Base-by-base conservation (phyloP, 2,329 filamentous ascomycete species). In the Cordyceps pruinosa region DNA sequence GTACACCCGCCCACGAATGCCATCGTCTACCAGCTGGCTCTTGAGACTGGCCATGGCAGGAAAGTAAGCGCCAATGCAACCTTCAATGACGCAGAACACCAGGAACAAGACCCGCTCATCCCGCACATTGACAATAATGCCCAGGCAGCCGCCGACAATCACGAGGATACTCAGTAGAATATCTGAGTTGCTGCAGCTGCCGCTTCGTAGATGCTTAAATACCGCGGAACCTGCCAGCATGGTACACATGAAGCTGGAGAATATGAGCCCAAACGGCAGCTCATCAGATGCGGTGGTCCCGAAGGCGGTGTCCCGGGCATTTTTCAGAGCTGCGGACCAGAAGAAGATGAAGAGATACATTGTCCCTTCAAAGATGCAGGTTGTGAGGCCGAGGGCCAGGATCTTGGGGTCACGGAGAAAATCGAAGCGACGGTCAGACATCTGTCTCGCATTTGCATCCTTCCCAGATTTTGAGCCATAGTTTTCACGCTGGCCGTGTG, bases 311-410 rank as follows among this genome's bases (percentile, higher is more conserved):
- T 65, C 63, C 41, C 73, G 72, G 12, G 73, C 70, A 15, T 72
- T 70, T 59, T 72, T 77, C n/a, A 85, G 69, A 3, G 80, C 76
- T 1, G 80, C 77, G 1, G 80, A 79, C 77, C 82, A 84, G 70
- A 83, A 84, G 67, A 84, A 85, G 57, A 85, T 79, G 63, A 84
- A 84, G 12, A 85, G 72, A 63, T 84, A 85, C 73, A 85, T 81
- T 28, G 79, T 76, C 21, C 81, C 81, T 68, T 86, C 83, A 63
- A 85, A 84, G 65, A 82, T 76, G 58, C 76, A 82, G 4, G 79
- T 79, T 3, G 77, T 74, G 42, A 84, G 66, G 2, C 73, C 75
- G 5, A 85, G 69, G 2, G 77, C 72, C 19, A 81, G 65, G 52
- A 84, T 76, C 3, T 76, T 59, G 30, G 48, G 51, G 34, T 60